Evolutionary conservation across 805 yeast genomes (phyloP), one percentile per base, ranked within the genome.

Genomic region (Lipomyces anomalus): DNA sequence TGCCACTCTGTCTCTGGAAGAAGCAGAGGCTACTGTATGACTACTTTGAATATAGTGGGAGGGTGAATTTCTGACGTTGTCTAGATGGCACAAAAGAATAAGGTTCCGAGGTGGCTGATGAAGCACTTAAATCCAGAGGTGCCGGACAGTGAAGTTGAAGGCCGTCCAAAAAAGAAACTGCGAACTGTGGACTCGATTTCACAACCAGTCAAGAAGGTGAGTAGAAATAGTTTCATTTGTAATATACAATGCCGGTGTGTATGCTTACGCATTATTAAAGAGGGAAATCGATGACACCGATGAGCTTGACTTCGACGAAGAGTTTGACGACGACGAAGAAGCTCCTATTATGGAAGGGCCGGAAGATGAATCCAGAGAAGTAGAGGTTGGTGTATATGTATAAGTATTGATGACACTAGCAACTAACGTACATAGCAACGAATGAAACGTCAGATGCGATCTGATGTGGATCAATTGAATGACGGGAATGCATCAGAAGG

Each of bases 271-370:
- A 16, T 21, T 34, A 6, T 28, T 38, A 6, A 9, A 38, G 40
- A 35, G 67, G 55, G 76, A 70, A 34, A 60, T 78, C 50, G 86
- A 87, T 7, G 95, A 87, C 47, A 87, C 84, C 53, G 97, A 89
- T 54, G 97, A 88, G 60, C 68, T 92, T 59, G 98, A 90, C 67
- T 90, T 74, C 60, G 97, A 92, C 57, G 97, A 92, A 63, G 97
- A 89, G 63, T 92, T 92, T 66, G 97, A 92, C 22, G 98, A 92
- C 65, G 98, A 92, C 64, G 98, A 92, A 68, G 98, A 90, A 63
- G 97, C 97, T 1, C 98, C 98, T 23, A 84, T 92, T 48, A 79
- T 90, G 73, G 97, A 90, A 60, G 96, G 96, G 38, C 73, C 89
- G 50, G 97, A 90, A 61, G 96, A 92, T 60, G 97, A 92, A 61